Conservation (phyloP, 805 yeast genomes). For the Spathaspora girioi region DNA sequence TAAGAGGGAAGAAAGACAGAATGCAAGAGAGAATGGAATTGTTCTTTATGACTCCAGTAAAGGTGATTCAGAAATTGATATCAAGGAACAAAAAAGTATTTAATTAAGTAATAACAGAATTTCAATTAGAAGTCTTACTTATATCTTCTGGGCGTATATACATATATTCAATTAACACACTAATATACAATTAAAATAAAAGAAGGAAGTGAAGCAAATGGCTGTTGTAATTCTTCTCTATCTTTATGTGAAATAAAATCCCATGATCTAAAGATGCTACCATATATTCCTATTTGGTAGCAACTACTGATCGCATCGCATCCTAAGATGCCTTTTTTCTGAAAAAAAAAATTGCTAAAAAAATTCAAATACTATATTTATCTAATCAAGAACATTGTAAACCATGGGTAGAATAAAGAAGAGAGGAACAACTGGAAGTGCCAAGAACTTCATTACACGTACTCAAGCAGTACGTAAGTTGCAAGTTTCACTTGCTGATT, state of each 20-base stretch:
- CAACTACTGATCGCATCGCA: background rate
- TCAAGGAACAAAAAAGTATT: too few relatives aligned
- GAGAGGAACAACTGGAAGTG: slow-evolving; percentile 83
- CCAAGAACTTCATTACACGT: slow-evolving; percentile 88
- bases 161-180: background rate
- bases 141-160: background rate
- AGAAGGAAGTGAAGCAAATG: background rate
- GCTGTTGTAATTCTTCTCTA: background rate
- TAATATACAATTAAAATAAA: background rate
- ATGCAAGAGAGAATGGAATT: slow-evolving; percentile 35
- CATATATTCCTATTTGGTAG: background rate
- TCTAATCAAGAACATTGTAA: background rate
- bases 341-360: background rate
- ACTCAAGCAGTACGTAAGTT: slow-evolving; percentile 90
- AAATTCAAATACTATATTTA: background rate
- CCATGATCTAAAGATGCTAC: background rate
- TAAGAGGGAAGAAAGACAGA: slow-evolving; percentile 29
- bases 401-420: slow-evolving; percentile 67
- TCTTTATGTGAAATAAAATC: background rate
- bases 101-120: too few relatives aligned
- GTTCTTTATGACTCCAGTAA: slow-evolving; percentile 21
- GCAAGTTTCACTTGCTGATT: slow-evolving; percentile 93
- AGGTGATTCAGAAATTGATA: slow-evolving; percentile 1
- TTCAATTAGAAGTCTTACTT: too few relatives aligned
- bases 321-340: background rate